These are phyloP conservation scores for Cladosporium sp. DNA, from an alignment of 2,329 filamentous ascomycete species.

Conservation along the genomic window DNA sequence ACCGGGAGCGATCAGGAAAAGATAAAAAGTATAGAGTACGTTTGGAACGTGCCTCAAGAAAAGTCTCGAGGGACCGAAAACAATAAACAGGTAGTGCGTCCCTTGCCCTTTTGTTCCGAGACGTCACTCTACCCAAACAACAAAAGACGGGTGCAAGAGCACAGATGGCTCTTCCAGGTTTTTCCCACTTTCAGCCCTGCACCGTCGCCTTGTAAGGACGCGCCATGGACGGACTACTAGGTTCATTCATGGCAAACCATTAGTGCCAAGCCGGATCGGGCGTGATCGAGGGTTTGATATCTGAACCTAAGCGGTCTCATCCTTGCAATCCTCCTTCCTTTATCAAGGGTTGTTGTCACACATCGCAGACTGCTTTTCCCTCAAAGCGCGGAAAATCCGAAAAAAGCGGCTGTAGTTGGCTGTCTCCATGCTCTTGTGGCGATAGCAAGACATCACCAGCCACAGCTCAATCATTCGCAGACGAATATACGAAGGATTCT, in stretches of 20 bases:
- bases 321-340: not conserved
- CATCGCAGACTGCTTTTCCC: too few relatives aligned
- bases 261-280: constrained; percentile 10
- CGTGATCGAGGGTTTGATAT: not conserved
- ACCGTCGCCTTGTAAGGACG: too few relatives aligned
- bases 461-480: too few relatives aligned
- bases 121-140: not conserved
- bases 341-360: too few relatives aligned
- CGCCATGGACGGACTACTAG: constrained; percentile 7
- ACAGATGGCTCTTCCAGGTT: constrained; percentile 12
- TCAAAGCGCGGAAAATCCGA: too few relatives aligned
- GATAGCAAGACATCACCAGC: too few relatives aligned
- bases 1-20: not conserved
- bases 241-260: constrained; percentile 8
- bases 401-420: too few relatives aligned
- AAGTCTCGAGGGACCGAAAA: not conserved
- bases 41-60: too few relatives aligned
- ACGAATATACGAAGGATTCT: not conserved
- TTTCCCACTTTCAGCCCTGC: not conserved
- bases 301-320: not conserved
- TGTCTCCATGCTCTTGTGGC: too few relatives aligned
- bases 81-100: not conserved
- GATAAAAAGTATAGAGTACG: too few relatives aligned
- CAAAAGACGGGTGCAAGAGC: not conserved
- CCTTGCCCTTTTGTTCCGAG: not conserved